A percentile compares a stretch with the other conserved stretches of the same genome.
phyloP scores from a whole-genome alignment of 1,284 basidiomycete species.

The Cutaneotrichosporon sp. region DNA sequence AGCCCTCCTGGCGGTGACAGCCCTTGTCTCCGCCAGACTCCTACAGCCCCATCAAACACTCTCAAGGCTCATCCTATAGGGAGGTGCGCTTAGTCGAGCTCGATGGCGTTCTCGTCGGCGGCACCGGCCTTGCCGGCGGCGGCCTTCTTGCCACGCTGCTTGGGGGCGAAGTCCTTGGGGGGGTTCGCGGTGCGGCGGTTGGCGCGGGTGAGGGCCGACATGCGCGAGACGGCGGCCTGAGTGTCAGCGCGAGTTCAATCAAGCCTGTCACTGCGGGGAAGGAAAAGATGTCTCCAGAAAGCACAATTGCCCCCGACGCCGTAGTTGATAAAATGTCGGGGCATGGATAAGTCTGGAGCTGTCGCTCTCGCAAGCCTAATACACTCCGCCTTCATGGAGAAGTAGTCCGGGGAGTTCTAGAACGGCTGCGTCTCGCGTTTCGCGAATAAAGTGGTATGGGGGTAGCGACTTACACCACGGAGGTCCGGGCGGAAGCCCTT shows the following conservation, averaged over 20 bases:
- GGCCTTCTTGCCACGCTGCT: conserved; percentile 72
- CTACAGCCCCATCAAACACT: neutral
- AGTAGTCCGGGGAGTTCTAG: conserved; percentile 40
- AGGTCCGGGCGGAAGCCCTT: conserved; percentile 78
- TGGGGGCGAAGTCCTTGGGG: conserved; percentile 57
- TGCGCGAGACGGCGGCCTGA: conserved; percentile 73
- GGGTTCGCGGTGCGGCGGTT: conserved; percentile 67
- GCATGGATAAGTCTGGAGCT: conserved; percentile 13
- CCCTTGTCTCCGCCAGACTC: conserved; percentile 6
- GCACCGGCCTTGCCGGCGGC: conserved; percentile 56
- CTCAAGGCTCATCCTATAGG: neutral
- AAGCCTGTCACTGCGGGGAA: too few relatives aligned
- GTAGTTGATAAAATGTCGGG: conserved; percentile 13
- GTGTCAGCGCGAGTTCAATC: conserved; percentile 11
- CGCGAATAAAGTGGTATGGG: neutral
- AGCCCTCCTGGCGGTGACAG: conserved; percentile 8
- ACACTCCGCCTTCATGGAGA: conserved; percentile 41
- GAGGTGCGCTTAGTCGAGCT: conserved; percentile 38
- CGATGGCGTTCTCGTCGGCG: conserved; percentile 49
- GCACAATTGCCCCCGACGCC: conserved; percentile 14
- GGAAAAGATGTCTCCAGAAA: conserved; percentile 7
- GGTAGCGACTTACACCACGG: conserved; percentile 60
- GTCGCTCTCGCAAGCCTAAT: conserved; percentile 37
- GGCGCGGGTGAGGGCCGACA: conserved; percentile 65
- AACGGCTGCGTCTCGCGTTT: conserved; percentile 22